phyloP scores from a whole-genome alignment of 306 rosid species.

The Fragaria iinumae region DNA sequence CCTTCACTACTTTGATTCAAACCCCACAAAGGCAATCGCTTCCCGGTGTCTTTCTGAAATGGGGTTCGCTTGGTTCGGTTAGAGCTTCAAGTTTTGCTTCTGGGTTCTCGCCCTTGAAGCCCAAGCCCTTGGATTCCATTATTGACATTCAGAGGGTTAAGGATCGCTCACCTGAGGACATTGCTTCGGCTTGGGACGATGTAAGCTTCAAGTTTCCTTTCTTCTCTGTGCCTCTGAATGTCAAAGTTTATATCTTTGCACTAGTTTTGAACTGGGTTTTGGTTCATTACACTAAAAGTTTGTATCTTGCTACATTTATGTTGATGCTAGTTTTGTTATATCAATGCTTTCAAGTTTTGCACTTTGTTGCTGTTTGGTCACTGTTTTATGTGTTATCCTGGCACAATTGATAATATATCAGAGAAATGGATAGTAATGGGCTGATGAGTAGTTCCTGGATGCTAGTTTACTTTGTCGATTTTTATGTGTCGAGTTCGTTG shows the following conservation, averaged over 20 bases:
- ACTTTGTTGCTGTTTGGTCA: conserved; percentile 2
- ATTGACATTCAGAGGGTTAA: conserved; percentile 63
- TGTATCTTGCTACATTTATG: background rate
- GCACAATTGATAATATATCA: background rate
- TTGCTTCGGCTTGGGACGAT: conserved; percentile 86
- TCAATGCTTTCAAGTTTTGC: background rate
- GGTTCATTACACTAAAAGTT: background rate
- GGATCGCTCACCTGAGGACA: conserved; percentile 68
- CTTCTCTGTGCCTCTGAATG: background rate
- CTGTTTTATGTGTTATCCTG: background rate
- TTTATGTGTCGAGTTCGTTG: background rate
- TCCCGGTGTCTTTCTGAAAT: conserved; percentile 54
- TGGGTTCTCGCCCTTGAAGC: conserved; percentile 79
- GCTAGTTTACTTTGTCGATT: background rate
- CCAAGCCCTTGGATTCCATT: conserved; percentile 73
- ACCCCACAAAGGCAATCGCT: conserved; percentile 38
- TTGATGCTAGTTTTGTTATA: background rate
- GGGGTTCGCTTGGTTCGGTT: conserved; percentile 71
- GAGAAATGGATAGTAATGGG: background rate
- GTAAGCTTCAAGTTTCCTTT: conserved; percentile 42
- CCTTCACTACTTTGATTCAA: conserved; percentile 33
- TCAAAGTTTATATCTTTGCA: background rate
- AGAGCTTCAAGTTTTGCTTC: conserved; percentile 69
- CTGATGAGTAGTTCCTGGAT: background rate
- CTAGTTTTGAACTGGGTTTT: background rate